Base-by-base conservation (phyloP, 495 filamentous ascomycete genomes). In the Lepraria neglecta region DNA sequence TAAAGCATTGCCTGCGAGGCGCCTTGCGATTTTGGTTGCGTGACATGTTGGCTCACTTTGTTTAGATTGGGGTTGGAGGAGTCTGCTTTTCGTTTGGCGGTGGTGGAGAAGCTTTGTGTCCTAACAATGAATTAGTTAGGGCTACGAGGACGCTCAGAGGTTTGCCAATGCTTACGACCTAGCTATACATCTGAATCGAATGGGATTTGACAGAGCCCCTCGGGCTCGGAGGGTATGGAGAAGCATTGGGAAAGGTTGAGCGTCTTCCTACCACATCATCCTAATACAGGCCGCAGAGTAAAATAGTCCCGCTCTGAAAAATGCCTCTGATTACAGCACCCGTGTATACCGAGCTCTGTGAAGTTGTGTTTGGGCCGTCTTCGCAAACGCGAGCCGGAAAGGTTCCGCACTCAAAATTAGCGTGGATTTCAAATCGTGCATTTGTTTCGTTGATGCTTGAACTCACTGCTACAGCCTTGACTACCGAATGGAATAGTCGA, bases 1-100 rank as follows among this genome's bases (percentile, higher is more conserved):
- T 97, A 97, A 48, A 98, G 80, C 94, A 98, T 98, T 61, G 95
- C 95, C 78, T 98, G 94, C 38, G 92, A 96, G 47, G 95, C 94
- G 68, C 94, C 94, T 79, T 98, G 94, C 30, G 94, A 90, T 74
- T 92, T 96, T 65, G 91, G 95, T 73, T 97, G 91, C 45, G 94
- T 97, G 78, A 98, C 87, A 69, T 79, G 69, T 53, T 82, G 77
- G 56, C 92, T 96, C 73, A 89, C 80, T 73, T 85, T 87, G 80
- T 97, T 97, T 63, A 96, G 72, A 51, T 67, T 74, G 46, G 70
- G 65, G 46, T 69, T 65, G 27, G 72, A 67, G 31, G 77, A 67
- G 54, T 61, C 53, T 11, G 70, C 74, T 55, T 73, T 71, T 59
- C 72, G 75, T 50, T 67, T 74, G 28, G 76, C 72, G 43, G 77